phyloP scores from a whole-genome alignment of 2,329 filamentous ascomycete species.

The Colletotrichum navitas region DNA sequence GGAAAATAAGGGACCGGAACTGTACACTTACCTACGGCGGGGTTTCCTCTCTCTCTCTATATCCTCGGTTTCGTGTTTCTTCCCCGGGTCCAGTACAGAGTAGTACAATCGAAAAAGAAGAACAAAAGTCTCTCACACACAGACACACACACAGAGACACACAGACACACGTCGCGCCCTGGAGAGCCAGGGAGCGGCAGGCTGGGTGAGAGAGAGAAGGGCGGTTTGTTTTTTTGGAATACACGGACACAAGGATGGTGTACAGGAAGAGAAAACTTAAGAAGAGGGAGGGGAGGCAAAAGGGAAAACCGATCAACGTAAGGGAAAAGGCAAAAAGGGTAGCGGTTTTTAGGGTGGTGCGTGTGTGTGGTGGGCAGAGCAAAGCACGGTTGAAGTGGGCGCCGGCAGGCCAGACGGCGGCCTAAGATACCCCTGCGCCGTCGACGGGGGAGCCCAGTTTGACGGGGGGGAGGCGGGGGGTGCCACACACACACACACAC shows the following conservation, averaged over 20 bases:
- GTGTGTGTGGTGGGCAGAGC: conserved; percentile 17
- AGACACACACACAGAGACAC: not conserved
- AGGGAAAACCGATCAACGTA: conserved; percentile 36
- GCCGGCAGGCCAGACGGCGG: conserved; percentile 38
- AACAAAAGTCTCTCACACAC: conserved; percentile 42
- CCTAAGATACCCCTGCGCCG: conserved; percentile 43
- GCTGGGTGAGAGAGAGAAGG: conserved; percentile 45
- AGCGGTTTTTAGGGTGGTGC: conserved; percentile 31
- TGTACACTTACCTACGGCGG: conserved; percentile 16
- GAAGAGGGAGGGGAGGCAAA: conserved; percentile 11
- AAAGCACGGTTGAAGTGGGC: conserved; percentile 34
- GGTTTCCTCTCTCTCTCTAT: not conserved
- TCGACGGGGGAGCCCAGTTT: conserved; percentile 12
- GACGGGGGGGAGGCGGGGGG: conserved; percentile 10
- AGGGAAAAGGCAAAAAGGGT: conserved; percentile 35
- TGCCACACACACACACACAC: conserved; percentile 8
- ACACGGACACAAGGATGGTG: conserved; percentile 45
- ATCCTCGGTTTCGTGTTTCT: conserved; percentile 10
- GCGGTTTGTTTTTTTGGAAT: conserved; percentile 42
- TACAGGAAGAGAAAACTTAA: conserved; percentile 52
- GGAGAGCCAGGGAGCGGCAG: conserved; percentile 61
- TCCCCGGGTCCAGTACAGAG: conserved; percentile 27
- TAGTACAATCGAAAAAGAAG: conserved; percentile 34
- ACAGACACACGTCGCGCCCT: conserved; percentile 58
- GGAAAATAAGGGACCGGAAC: not conserved